Evolutionary conservation across 345 rosid species (phyloP), one percentile per base, ranked within the genome.

Genomic region (Lepidium didymum): DNA sequence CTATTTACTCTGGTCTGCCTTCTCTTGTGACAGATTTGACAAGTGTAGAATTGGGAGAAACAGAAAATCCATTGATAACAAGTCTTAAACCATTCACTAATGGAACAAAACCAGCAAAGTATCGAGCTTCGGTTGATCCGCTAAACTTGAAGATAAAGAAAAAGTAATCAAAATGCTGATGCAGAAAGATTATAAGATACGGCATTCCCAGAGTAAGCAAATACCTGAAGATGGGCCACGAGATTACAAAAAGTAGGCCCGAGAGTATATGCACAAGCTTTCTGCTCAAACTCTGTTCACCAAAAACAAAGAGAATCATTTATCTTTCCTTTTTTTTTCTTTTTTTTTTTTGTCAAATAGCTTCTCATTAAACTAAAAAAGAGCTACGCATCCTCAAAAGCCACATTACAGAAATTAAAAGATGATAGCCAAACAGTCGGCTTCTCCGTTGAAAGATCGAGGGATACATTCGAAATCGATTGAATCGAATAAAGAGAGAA

Each of bases 171-270:
- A 55, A 56, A 61, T 36, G 68, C 53, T 54, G 49, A 61, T 36
- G 66, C 53, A 50, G 49, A 67, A 38, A 12, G 14, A 34, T 54
- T 47, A 37, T 10, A 21, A 31, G 21, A 8, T 13, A 45, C 27
- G 40, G 23, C 55, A 10, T 15, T 38, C 13, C 21, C 3, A 13
- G 1, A 36, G 27, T 19, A 56, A 74, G 18, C 35, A 13, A 29
- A 23, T 73, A 88, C 98, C 97, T 90, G 87, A 93, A 93, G 59
- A 90, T 72, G 3, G 98, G 97, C 96, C 96, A 90, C 11, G 92
- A 77, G 37, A 79, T 38, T 27, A 81, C 85, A 47, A 86, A 93
- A 55, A 90, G 83, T 52, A 88, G 74, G 31, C 98, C 98, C 3
- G 98, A 90, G 21, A 84, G 65, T 56, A 90, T 78, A 68, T 93